A percentile compares a stretch with the other conserved stretches of the same genome.
These are phyloP conservation scores for Russula griseocarnosa DNA, from an alignment of 768 basidiomycete species.

Conservation along the genomic window DNA sequence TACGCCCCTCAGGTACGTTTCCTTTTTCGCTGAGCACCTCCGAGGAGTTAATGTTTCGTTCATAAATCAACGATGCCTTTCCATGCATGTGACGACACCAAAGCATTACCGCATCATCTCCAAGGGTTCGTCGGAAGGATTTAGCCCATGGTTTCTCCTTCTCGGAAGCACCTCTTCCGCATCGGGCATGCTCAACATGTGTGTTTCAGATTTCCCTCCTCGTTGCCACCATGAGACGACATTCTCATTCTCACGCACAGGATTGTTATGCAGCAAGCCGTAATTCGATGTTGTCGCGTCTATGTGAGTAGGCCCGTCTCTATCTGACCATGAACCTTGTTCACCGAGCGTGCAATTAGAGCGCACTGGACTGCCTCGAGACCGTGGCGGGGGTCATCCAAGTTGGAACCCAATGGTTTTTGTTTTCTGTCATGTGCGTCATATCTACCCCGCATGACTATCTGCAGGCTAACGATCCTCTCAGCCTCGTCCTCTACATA, in stretches of 20 bases:
- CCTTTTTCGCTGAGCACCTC: not conserved
- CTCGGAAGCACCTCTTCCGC: constrained; percentile 84
- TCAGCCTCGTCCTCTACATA: constrained; percentile 84
- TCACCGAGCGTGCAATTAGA: constrained; percentile 40
- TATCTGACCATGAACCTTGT: not conserved
- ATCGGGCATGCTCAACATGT: constrained; percentile 84
- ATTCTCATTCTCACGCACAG: constrained; percentile 39
- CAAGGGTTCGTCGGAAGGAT: constrained; percentile 76
- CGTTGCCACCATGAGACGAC: constrained; percentile 1
- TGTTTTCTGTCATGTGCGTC: constrained; percentile 80
- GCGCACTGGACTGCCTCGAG: constrained; percentile 67
- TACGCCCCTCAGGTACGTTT: constrained; percentile 28
- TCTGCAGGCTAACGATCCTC: not conserved
- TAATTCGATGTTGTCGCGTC: constrained; percentile 74
- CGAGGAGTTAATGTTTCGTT: not conserved
- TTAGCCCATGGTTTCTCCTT: constrained; percentile 88
- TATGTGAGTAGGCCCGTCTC: constrained; percentile 49
- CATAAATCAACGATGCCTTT: not conserved
- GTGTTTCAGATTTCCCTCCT: constrained; percentile 29
- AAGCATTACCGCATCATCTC: constrained; percentile 79
- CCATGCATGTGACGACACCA: no score
- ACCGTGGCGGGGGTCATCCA: constrained; percentile 79
- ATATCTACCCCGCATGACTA: not conserved
- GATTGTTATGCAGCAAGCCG: constrained; percentile 77
- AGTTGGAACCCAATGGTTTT: constrained; percentile 75